Evolutionary conservation across 768 basidiomycete species (phyloP).

Genomic region (Russula vinacea): DNA sequence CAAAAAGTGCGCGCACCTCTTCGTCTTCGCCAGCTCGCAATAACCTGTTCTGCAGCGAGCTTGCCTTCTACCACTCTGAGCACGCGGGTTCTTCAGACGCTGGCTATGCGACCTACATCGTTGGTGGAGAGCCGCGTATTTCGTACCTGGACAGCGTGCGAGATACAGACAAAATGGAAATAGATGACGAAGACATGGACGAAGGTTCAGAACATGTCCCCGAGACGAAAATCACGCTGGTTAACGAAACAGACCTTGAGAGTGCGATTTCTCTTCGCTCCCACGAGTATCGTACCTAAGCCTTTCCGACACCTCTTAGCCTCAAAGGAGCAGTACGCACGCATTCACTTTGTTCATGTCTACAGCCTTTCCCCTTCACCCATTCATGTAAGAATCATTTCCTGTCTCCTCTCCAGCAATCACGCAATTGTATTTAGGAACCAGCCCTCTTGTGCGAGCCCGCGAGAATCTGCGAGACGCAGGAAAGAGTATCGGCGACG

Average conservation of each 20-base stretch:
- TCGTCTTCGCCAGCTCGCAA: not conserved
- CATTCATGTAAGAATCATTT: conserved; percentile 47
- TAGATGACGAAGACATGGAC: conserved; percentile 40
- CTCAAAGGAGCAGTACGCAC: conserved; percentile 50
- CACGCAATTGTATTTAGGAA: conserved; percentile 40
- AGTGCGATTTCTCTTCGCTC: conserved; percentile 42
- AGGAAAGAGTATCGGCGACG: not conserved
- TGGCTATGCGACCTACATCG: conserved; percentile 64
- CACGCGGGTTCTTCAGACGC: conserved; percentile 42
- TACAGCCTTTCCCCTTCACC: conserved; percentile 70
- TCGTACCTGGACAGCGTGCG: conserved; percentile 8
- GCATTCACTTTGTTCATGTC: conserved; percentile 56
- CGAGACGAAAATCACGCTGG: conserved; percentile 53
- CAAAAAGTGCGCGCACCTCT: conserved; percentile 56
- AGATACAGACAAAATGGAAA: conserved; percentile 36
- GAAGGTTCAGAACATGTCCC: conserved; percentile 45
- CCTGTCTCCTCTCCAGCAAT: not conserved
- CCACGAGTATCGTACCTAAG: not conserved
- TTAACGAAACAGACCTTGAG: conserved; percentile 62
- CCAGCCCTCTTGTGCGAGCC: conserved; percentile 39
- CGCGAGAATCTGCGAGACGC: conserved; percentile 23
- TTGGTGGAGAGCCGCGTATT: conserved; percentile 51
- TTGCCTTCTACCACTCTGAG: conserved; percentile 54
- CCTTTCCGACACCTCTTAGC: conserved; percentile 39
- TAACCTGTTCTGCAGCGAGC: conserved; percentile 46